phyloP scores from a whole-genome alignment of 1,139 yeast genomes.

The Meyerozyma guilliermondii region DNA sequence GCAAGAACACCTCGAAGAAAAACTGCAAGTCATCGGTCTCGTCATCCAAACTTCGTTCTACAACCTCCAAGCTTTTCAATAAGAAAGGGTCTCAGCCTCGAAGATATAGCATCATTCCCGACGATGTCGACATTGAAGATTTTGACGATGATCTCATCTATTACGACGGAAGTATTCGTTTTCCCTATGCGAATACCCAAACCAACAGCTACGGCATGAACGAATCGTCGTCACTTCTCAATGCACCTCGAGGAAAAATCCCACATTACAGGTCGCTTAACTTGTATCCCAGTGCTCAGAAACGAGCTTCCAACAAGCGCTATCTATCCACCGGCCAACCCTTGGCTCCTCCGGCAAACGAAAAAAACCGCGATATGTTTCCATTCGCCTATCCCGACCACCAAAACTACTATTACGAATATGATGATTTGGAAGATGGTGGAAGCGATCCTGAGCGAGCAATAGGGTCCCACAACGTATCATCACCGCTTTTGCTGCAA shows the following conservation, averaged over 20 bases:
- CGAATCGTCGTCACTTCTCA: slow-evolving; percentile 30
- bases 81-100: slow-evolving; percentile 68
- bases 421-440: slow-evolving; percentile 40
- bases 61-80: slow-evolving; percentile 68
- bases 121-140: slow-evolving; percentile 63
- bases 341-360: slow-evolving; percentile 8
- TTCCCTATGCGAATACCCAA: slow-evolving; percentile 29
- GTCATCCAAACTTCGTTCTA: slow-evolving; percentile 49
- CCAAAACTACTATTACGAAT: slow-evolving; percentile 30
- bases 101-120: slow-evolving; percentile 68
- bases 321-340: slow-evolving; percentile 34
- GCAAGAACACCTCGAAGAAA: slow-evolving; percentile 22
- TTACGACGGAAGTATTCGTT: slow-evolving; percentile 39
- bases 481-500: slow-evolving; percentile 4
- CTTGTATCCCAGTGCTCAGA: slow-evolving; percentile 25
- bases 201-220: slow-evolving; percentile 18
- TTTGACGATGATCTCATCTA: slow-evolving; percentile 53
- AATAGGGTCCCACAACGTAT: background rate
- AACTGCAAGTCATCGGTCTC: slow-evolving; percentile 26
- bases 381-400: slow-evolving; percentile 55
- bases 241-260: slow-evolving; percentile 23
- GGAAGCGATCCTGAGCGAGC: slow-evolving; percentile 1
- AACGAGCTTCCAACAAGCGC: slow-evolving; percentile 28
- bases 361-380: slow-evolving; percentile 26
- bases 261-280: slow-evolving; percentile 44